Evolutionary conservation across 352 stramenopile species (phyloP).

Genomic region (Phytophthora pini): DNA sequence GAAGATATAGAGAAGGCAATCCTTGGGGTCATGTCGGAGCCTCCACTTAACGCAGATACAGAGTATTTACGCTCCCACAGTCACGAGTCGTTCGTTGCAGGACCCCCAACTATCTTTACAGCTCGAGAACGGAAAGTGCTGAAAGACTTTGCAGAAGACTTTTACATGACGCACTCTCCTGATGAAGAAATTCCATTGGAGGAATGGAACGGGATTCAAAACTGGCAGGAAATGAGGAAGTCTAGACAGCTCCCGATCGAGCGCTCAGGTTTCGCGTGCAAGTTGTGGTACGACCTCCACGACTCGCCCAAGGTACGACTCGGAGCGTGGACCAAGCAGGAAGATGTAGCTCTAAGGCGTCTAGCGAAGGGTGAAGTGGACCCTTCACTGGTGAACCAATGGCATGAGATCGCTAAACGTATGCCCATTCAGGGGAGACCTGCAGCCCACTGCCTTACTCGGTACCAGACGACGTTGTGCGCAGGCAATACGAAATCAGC

Average conservation of each 20-base stretch:
- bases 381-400: constrained; percentile 50
- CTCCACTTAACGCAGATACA: constrained; percentile 59
- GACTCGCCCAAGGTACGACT: constrained; percentile 62
- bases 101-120: constrained; percentile 57
- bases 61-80: constrained; percentile 53
- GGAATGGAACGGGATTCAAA: constrained; percentile 57
- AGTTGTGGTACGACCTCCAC: constrained; percentile 77
- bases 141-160: constrained; percentile 51
- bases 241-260: constrained; percentile 51
- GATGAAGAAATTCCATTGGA: constrained; percentile 42
- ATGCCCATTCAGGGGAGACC: constrained; percentile 57
- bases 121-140: constrained; percentile 64
- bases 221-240: constrained; percentile 37
- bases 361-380: constrained; percentile 54
- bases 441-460: constrained; percentile 59
- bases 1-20: constrained; percentile 6
- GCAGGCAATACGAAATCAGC: constrained; percentile 45
- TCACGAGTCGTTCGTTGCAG: constrained; percentile 67
- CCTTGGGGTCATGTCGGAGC: constrained; percentile 37
- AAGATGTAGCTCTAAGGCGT: constrained; percentile 46
- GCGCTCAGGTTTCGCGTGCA: constrained; percentile 71
- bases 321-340: constrained; percentile 61
- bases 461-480: constrained; percentile 64
- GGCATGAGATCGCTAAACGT: constrained; percentile 52
- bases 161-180: constrained; percentile 18